phyloP scores from a whole-genome alignment of 495 filamentous ascomycete species.

The Penicillium ochrochloron region DNA sequence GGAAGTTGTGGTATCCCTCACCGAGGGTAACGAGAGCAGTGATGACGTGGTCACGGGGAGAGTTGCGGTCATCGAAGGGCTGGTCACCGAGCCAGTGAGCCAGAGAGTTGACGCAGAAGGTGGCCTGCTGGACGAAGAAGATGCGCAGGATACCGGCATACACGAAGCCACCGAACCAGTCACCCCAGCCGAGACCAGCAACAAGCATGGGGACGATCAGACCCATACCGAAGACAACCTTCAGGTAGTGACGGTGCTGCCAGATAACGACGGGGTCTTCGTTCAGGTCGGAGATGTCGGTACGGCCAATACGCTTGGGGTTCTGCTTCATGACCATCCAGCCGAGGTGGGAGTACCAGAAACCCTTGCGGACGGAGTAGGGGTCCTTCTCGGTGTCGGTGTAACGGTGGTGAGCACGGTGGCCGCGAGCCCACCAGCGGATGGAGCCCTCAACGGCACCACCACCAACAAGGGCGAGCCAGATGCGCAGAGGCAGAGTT shows the following conservation, averaged over 20 bases:
- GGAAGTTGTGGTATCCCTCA: conserved; percentile 99
- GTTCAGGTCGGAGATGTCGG: conserved; percentile 96
- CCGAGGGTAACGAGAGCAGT: conserved; percentile 95
- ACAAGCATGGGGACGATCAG: conserved; percentile 82
- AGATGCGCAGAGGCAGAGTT: conserved; percentile 84
- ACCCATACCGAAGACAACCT: conserved; percentile 85
- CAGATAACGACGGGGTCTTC: conserved; percentile 91
- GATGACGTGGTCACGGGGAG: conserved; percentile 93
- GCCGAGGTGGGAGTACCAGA: conserved; percentile 94
- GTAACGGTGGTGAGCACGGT: conserved; percentile 97
- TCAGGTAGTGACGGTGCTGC: conserved; percentile 95
- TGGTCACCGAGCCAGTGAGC: conserved; percentile 99
- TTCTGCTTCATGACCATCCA: conserved; percentile 96
- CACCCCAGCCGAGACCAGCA: conserved; percentile 86
- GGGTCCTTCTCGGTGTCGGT: conserved; percentile 99
- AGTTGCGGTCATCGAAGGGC: conserved; percentile 99
- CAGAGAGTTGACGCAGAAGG: conserved; percentile 98
- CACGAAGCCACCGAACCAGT: conserved; percentile 89
- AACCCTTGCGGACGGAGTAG: conserved; percentile 97
- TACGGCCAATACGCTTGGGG: conserved; percentile 89
- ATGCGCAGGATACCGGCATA: conserved; percentile 95
- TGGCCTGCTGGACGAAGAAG: conserved; percentile 99
- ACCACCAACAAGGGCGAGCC: conserved; percentile 88
- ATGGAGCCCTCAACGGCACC: conserved; percentile 96
- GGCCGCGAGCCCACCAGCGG: conserved; percentile 96